Percentiles rank a stretch among this genome's conserved stretches.
Conservation (phyloP, 805 yeast species). For the Barnettozyma californica region DNA sequence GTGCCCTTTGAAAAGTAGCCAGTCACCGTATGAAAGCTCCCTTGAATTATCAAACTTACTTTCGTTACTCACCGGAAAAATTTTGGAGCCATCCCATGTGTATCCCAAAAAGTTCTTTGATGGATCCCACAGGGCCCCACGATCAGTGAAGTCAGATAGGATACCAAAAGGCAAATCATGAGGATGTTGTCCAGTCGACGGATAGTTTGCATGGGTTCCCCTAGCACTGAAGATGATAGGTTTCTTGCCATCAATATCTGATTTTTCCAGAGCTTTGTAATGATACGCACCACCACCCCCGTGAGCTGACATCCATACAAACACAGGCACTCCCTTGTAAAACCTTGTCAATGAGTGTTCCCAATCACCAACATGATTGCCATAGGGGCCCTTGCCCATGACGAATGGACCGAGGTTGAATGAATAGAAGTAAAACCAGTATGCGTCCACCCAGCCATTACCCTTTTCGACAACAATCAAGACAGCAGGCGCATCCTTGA, state of each 20-base stretch:
- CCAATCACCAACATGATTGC: conserved; percentile 98
- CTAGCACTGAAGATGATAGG: conserved; percentile 88
- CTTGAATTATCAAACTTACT: conserved; percentile 23
- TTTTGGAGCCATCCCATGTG: conserved; percentile 58
- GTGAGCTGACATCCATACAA: conserved; percentile 96
- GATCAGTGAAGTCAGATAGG: conserved; percentile 85
- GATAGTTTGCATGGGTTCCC: conserved; percentile 97
- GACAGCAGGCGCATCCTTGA: conserved; percentile 72
- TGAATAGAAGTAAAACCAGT: conserved; percentile 93
- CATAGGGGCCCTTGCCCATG: conserved; percentile 97
- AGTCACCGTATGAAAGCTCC: conserved; percentile 33
- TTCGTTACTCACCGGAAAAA: conserved; percentile 34
- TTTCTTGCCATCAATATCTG: conserved; percentile 29
- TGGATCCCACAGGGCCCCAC: conserved; percentile 97
- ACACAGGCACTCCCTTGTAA: conserved; percentile 70
- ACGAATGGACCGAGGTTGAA: conserved; percentile 95
- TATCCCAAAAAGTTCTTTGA: conserved; percentile 75
- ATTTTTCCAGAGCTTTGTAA: conserved; percentile 63
- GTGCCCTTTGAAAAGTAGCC: conserved; percentile 77
- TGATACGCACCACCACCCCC: conserved; percentile 93
- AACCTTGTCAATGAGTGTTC: conserved; percentile 89
- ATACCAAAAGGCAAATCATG: conserved; percentile 94
- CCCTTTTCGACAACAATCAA: conserved; percentile 87
- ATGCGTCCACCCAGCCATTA: conserved; percentile 91
- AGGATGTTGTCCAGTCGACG: conserved; percentile 92